These are phyloP conservation scores for Lolium perenne DNA, from an alignment of 176 grass and related monocot species.

Conservation along the genomic window DNA sequence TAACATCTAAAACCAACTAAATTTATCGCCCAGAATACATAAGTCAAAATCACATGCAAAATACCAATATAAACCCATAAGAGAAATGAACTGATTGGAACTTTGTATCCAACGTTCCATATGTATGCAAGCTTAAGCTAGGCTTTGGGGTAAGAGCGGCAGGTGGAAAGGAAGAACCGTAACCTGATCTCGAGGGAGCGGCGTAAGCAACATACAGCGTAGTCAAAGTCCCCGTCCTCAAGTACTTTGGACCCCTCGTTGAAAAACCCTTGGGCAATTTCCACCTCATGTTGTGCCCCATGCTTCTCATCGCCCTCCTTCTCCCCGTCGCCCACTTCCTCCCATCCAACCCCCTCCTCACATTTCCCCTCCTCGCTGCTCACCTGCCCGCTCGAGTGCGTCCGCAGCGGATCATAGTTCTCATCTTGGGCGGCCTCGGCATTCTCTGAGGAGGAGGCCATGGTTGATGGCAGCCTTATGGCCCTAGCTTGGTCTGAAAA, in stretches of 20 bases:
- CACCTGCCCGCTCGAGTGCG: neutral
- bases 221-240: slow-evolving; percentile 61
- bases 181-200: slow-evolving; percentile 78
- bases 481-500: slow-evolving; percentile 7
- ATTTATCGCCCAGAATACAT: neutral
- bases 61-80: neutral
- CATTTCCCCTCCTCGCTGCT: neutral
- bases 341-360: neutral
- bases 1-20: slow-evolving; percentile 37
- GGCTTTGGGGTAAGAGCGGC: neutral
- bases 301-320: neutral
- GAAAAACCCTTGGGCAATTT: slow-evolving; percentile 72
- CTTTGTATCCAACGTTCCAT: neutral
- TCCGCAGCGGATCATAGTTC: neutral
- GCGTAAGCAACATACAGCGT: slow-evolving; percentile 68
- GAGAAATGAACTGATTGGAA: neutral
- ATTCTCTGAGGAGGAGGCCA: too few species aligned
- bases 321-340: neutral
- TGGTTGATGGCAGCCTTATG: neutral
- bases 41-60: neutral
- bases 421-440: neutral
- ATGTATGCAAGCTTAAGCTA: neutral
- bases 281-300: slow-evolving; percentile 14
- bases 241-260: slow-evolving; percentile 69
- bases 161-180: slow-evolving; percentile 21